A percentile compares a stretch with the other conserved stretches of the same genome.
Conservation (phyloP, 805 yeast species). For the Huiozyma naganishii region DNA sequence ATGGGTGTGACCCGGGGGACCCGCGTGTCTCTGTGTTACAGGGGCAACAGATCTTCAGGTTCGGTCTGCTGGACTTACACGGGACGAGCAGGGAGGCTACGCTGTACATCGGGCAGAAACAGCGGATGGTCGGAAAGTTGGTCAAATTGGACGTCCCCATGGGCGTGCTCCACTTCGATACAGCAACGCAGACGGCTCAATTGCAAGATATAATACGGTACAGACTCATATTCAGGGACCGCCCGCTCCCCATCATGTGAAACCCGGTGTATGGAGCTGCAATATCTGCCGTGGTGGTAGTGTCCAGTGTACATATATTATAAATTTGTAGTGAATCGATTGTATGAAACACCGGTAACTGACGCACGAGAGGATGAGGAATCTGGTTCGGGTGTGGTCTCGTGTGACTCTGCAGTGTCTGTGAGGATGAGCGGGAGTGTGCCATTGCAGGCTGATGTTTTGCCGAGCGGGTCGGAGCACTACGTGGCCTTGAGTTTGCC, state of each 20-base stretch:
- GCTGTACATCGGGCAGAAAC: slow-evolving; percentile 56
- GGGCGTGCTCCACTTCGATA: slow-evolving; percentile 42
- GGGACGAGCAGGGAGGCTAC: slow-evolving; percentile 35
- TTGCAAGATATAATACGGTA: slow-evolving; percentile 49
- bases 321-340: no score
- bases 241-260: slow-evolving; percentile 75
- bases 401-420: no score
- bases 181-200: slow-evolving; percentile 30
- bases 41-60: slow-evolving; percentile 15
- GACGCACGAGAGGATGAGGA: no score
- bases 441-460: no score
- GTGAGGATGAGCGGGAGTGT: no score
- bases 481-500: slow-evolving; percentile 94
- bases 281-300: background rate
- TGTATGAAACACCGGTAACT: no score
- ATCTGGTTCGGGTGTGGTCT: no score
- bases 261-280: background rate
- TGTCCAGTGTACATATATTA: background rate
- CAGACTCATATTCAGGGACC: slow-evolving; percentile 50
- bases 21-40: slow-evolving; percentile 8
- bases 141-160: slow-evolving; percentile 53
- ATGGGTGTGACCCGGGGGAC: slow-evolving; percentile 26
- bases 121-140: slow-evolving; percentile 52
- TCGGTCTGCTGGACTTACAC: slow-evolving; percentile 18
- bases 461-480: slow-evolving; percentile 34